These are phyloP conservation scores for Myotisia sp. DNA, from an alignment of 2,329 filamentous ascomycete genomes.

Conservation along the genomic window DNA sequence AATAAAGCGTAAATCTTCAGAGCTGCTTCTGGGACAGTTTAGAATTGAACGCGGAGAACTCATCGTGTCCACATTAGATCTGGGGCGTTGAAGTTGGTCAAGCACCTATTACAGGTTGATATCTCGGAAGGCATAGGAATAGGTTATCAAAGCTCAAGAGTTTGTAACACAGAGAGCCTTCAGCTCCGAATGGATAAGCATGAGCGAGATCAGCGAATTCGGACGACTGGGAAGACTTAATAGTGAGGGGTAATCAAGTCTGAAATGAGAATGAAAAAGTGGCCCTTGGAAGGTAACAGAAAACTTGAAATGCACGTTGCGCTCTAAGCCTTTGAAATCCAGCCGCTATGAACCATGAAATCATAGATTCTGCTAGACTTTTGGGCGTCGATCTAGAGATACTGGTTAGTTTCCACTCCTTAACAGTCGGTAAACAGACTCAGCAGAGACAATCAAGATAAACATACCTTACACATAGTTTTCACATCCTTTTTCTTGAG, in stretches of 20 bases:
- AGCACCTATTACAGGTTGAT: no score
- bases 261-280: neutral
- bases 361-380: slow-evolving; percentile 83
- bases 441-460: no score
- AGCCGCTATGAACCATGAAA: slow-evolving; percentile 84
- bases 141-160: neutral
- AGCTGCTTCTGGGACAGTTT: no score
- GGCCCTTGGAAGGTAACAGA: neutral
- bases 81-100: no score
- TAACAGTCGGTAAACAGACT: no score
- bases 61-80: no score
- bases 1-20: no score
- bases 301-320: neutral
- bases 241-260: neutral
- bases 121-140: no score
- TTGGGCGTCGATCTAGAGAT: slow-evolving; percentile 54
- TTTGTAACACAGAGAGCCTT: neutral
- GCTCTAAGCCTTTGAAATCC: slow-evolving; percentile 67
- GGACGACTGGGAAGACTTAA: neutral
- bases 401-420: neutral
- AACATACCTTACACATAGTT: slow-evolving; percentile 57
- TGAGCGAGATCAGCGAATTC: no score
- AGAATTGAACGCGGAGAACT: no score
- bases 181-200: no score
- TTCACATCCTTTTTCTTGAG: slow-evolving; percentile 90